Conservation (phyloP, 78 protist genomes). For the Protostelium mycophagum region DNA sequence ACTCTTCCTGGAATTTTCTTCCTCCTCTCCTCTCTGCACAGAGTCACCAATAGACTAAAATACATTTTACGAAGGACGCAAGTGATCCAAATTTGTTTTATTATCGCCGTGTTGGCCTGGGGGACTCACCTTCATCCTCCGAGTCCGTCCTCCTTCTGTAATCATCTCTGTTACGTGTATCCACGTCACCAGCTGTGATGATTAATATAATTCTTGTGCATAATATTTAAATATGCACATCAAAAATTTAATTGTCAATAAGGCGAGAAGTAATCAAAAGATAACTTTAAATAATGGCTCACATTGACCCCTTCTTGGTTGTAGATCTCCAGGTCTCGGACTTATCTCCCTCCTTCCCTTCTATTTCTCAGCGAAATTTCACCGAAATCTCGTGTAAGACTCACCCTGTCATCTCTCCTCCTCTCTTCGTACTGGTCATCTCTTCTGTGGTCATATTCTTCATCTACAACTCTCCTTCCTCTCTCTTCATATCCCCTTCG, state of each 20-base stretch:
- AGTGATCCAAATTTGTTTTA: neutral
- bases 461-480: neutral
- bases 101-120: neutral
- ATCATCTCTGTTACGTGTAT: neutral
- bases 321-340: neutral
- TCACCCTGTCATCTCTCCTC: neutral
- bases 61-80: too few species aligned
- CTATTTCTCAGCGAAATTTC: neutral
- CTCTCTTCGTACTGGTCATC: neutral
- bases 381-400: neutral
- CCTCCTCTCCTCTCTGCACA: neutral
- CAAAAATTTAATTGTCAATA: too few species aligned
- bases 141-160: neutral
- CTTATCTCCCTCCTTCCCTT: neutral
- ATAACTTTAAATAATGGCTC: too few species aligned
- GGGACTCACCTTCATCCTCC: neutral
- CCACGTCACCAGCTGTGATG: too few species aligned
- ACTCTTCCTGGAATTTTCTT: neutral
- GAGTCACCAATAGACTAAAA: neutral
- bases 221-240: too few species aligned
- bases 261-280: too few species aligned
- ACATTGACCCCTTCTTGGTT: neutral
- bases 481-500: neutral
- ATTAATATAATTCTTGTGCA: too few species aligned
- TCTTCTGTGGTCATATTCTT: too few species aligned